Evolutionary conservation across 2,329 filamentous ascomycete genomes (phyloP).

Genomic region (Talaromyces islandicus): DNA sequence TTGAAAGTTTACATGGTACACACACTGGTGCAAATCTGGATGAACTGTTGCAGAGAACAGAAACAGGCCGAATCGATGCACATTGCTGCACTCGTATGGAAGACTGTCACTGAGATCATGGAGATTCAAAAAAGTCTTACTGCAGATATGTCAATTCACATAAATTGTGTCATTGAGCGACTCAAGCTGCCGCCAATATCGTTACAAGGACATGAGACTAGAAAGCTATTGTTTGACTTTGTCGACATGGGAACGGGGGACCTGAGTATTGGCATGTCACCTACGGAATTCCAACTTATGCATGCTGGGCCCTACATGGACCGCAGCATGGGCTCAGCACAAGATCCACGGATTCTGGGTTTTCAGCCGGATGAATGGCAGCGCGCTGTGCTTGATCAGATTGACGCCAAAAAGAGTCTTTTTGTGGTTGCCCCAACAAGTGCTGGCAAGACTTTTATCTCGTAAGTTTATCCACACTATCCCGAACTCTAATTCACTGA

Average conservation of each 20-base stretch:
- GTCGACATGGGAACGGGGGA: constrained; percentile 10
- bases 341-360: constrained; percentile 58
- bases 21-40: constrained; percentile 18
- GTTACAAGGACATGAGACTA: constrained; percentile 11
- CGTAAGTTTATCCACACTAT: constrained; percentile 25
- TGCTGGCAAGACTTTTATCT: constrained; percentile 77
- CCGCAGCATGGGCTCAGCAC: constrained; percentile 62
- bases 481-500: not conserved
- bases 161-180: constrained; percentile 24
- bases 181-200: constrained; percentile 25
- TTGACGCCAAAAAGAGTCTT: constrained; percentile 64
- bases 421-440: constrained; percentile 74
- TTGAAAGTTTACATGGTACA: constrained; percentile 30
- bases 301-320: constrained; percentile 70
- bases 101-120: constrained; percentile 29
- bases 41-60: constrained; percentile 7
- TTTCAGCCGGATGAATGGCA: constrained; percentile 77
- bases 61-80: not conserved
- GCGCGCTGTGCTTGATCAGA: constrained; percentile 63
- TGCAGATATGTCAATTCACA: constrained; percentile 34
- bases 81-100: constrained; percentile 25
- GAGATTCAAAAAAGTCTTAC: constrained; percentile 33
- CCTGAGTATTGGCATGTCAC: constrained; percentile 34
- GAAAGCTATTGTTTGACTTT: constrained; percentile 18
- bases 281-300: constrained; percentile 59